Evolutionary conservation across 768 basidiomycete genomes (phyloP).

Genomic region (Serpula lacrymans): DNA sequence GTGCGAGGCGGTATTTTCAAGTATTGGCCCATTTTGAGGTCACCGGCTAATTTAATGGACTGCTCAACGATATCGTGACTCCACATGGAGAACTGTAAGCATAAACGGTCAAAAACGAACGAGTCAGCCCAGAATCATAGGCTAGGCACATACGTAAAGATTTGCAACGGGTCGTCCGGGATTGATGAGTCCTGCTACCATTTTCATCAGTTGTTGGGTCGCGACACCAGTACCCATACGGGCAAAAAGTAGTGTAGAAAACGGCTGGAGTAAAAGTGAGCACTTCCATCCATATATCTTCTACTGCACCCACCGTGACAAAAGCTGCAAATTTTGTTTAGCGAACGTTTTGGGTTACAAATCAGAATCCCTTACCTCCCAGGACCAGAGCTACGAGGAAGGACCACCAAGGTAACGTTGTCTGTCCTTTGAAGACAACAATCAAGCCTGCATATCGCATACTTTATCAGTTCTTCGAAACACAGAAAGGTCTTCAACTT

Average conservation of each 20-base stretch:
- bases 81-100: conserved; percentile 59
- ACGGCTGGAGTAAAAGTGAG: conserved; percentile 37
- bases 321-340: conserved; percentile 4
- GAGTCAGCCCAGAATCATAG: too few species aligned
- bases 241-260: conserved; percentile 53
- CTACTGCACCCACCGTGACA: too few species aligned
- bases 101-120: not conserved
- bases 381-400: conserved; percentile 55
- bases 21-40: conserved; percentile 35
- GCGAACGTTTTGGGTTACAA: conserved; percentile 2
- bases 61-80: conserved; percentile 58
- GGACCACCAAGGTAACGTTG: conserved; percentile 61
- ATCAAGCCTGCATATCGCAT: conserved; percentile 40
- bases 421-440: conserved; percentile 54
- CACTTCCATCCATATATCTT: not conserved
- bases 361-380: conserved; percentile 45
- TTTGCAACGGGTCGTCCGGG: conserved; percentile 68
- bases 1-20: conserved; percentile 65
- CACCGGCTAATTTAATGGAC: conserved; percentile 48
- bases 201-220: conserved; percentile 62
- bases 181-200: conserved; percentile 58
- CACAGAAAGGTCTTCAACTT: conserved; percentile 10
- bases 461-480: not conserved
- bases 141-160: conserved; percentile 51
- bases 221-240: conserved; percentile 61